Base-by-base conservation (phyloP, 768 basidiomycete genomes). In the Tubosaeta sp. region DNA sequence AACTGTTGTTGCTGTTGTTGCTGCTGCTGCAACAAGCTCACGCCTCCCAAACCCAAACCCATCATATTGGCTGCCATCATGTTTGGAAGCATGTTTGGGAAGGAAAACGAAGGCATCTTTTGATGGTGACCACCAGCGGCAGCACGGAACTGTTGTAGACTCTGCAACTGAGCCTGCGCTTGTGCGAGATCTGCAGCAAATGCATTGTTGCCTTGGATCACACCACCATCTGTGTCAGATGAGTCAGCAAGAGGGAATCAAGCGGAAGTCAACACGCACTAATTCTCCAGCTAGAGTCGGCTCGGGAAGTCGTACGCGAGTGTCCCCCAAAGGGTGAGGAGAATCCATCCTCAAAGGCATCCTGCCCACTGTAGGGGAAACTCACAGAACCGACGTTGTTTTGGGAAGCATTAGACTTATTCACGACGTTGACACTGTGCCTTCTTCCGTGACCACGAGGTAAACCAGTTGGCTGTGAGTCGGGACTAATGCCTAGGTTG, bases 21-120 rank as follows among this genome's bases (percentile, higher is more conserved):
- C 57, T 94, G 90, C 62, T 95, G 93, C 64, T 95, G 94, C 54
- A 94, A 79, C 21, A 94, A 71, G 67, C 86, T 93, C 66, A 86
- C 83, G 41, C 89, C 82, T 29, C 88, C 86, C 48, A 91, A 77
- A 43, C 86, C 85, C 32, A 94, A 72, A 18, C 92, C 90, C 90
- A 93, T 91, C 85, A 90, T 94, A 60, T 90, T 96, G 16, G 92
- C 94, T 3, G 92, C 94, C 87, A 94, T 90, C 82, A 95, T 87
- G 63, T 94, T 94, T 6, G 94, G 94, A 13, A 96, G 76, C 92
- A 96, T 96, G 67, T 96, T 96, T 6, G 94, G 94, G 76, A 97
- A 94, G 66, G 90, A 92, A 73, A 96, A 97, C 4, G 94, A 97
- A 9, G 90, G 82, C 91, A 96, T 93, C 76, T 95, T 95, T 67